Evolutionary conservation across 2,329 filamentous ascomycete species (phyloP).

Genomic region (Ophioceras dolichostomum): DNA sequence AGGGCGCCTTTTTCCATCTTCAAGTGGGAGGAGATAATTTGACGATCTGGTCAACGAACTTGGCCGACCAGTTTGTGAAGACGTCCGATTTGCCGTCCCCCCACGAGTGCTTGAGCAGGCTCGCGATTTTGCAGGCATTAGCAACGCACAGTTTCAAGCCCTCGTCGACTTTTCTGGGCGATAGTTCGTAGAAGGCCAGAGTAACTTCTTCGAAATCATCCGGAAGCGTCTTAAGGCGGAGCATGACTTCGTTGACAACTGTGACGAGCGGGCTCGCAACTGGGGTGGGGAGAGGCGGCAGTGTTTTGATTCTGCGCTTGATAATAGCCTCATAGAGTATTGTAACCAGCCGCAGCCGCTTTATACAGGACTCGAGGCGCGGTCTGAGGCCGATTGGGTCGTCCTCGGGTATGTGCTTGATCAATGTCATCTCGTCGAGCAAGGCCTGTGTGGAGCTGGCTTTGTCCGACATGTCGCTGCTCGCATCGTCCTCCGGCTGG

Average conservation of each 20-base stretch:
- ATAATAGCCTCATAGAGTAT: slow-evolving; percentile 57
- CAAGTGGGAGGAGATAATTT: too few species aligned
- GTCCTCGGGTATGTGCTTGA: slow-evolving; percentile 45
- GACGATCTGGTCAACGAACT: slow-evolving; percentile 35
- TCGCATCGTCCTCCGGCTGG: slow-evolving; percentile 19
- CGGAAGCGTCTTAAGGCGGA: slow-evolving; percentile 46
- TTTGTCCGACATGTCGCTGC: slow-evolving; percentile 15
- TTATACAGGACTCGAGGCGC: slow-evolving; percentile 51
- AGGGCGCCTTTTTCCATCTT: too few species aligned
- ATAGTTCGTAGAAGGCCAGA: slow-evolving; percentile 58
- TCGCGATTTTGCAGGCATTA: slow-evolving; percentile 43
- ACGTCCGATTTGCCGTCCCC: slow-evolving; percentile 50
- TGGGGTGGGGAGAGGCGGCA: slow-evolving; percentile 28
- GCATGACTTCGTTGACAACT: slow-evolving; percentile 43
- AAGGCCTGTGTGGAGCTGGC: slow-evolving; percentile 36
- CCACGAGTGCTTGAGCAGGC: slow-evolving; percentile 49
- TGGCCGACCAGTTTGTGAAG: slow-evolving; percentile 64
- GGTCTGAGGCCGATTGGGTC: slow-evolving; percentile 52
- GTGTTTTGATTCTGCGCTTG: slow-evolving; percentile 55
- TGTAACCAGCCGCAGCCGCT: slow-evolving; percentile 52
- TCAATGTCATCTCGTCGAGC: slow-evolving; percentile 57
- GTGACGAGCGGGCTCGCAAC: slow-evolving; percentile 17
- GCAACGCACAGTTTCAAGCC: slow-evolving; percentile 47
- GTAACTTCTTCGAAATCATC: slow-evolving; percentile 60
- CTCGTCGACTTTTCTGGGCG: slow-evolving; percentile 43